A percentile compares a stretch with the other conserved stretches of the same genome.
Conservation (phyloP, 2,329 filamentous ascomycete species). For the Stenocarpella maydis region DNA sequence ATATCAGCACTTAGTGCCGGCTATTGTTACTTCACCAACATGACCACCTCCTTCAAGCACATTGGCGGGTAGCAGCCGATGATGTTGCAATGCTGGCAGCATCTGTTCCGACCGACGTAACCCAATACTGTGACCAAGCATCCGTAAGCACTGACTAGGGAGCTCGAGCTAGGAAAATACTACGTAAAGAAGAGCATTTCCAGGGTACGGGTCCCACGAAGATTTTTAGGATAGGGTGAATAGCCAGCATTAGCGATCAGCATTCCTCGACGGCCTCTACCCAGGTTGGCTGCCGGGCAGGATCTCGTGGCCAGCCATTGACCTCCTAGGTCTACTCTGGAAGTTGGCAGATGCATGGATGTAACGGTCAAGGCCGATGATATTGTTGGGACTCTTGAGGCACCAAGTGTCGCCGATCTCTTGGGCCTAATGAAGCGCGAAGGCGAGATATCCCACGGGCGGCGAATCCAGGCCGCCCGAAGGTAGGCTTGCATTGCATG, state of each 20-base stretch:
- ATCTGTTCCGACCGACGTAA: conserved; percentile 16
- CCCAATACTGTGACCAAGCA: conserved; percentile 18
- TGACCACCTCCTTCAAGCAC: background rate
- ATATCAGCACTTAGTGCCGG: conserved; percentile 1
- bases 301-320: background rate
- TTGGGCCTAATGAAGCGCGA: conserved; percentile 10
- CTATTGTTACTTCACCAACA: background rate
- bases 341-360: background rate
- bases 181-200: background rate
- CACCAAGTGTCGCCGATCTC: conserved; percentile 17
- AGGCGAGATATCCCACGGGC: background rate
- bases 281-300: background rate
- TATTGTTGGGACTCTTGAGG: conserved; percentile 1
- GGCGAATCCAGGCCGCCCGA: background rate
- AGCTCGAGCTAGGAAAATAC: background rate
- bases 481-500: background rate
- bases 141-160: background rate
- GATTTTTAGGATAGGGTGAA: background rate
- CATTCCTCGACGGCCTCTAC: background rate
- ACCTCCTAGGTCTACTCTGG: background rate
- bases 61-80: conserved; percentile 23
- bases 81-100: conserved; percentile 13
- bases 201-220: background rate
- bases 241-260: background rate
- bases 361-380: background rate